These are phyloP conservation scores for Leavenworthia alabamica DNA, from an alignment of 345 rosid genomes.

Conservation along the genomic window DNA sequence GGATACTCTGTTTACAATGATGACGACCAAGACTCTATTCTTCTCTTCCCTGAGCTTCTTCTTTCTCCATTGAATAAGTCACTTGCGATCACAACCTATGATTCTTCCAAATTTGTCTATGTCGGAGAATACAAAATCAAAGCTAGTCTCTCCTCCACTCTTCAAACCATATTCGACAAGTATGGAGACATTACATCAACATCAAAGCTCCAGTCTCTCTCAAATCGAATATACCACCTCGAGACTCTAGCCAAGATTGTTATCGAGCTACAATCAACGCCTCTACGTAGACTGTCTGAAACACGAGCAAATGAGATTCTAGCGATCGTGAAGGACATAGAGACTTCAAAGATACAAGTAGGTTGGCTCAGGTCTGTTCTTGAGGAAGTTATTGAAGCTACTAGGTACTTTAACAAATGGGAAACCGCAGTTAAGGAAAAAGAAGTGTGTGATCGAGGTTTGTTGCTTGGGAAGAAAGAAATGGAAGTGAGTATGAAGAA, in stretches of 20 bases:
- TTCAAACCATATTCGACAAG: slow-evolving; percentile 21
- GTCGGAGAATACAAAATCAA: slow-evolving; percentile 21
- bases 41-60: slow-evolving; percentile 24
- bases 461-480: slow-evolving; percentile 13
- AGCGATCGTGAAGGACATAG: slow-evolving; percentile 22
- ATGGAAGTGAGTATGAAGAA: slow-evolving; percentile 11
- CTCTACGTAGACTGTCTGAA: slow-evolving; percentile 3
- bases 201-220: slow-evolving; percentile 19
- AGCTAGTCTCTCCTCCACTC: slow-evolving; percentile 20
- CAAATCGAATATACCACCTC: slow-evolving; percentile 22
- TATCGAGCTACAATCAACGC: slow-evolving; percentile 14
- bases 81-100: neutral
- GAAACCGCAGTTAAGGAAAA: neutral
- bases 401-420: neutral
- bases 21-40: slow-evolving; percentile 2
- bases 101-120: neutral
- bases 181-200: slow-evolving; percentile 22
- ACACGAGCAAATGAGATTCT: slow-evolving; percentile 14
- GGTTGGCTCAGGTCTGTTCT: slow-evolving; percentile 18
- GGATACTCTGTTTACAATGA: slow-evolving; percentile 4
- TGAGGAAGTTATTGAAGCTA: slow-evolving; percentile 42
- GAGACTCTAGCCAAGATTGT: slow-evolving; percentile 18
- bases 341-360: slow-evolving; percentile 16
- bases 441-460: neutral
- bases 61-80: slow-evolving; percentile 11